Evolutionary conservation across 768 basidiomycete species (phyloP), one percentile per base, ranked within the genome.

Genomic region (Leccinum subtestaceum): DNA sequence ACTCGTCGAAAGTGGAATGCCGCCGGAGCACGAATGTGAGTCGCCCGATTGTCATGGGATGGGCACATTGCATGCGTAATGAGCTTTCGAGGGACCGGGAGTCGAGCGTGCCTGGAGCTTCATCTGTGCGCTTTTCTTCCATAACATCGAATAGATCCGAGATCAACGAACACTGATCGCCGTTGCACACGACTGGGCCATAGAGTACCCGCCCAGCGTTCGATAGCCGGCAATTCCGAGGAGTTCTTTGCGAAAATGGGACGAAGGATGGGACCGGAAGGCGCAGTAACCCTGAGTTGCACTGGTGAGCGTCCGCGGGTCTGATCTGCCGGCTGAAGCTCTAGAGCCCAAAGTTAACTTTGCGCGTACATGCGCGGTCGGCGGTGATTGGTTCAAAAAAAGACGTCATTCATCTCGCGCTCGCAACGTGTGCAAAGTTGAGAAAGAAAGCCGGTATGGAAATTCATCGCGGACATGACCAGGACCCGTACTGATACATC

Each of bases 341-440:
- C 34, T 8, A 21, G 11, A 4, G 32, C 43, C 12, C 21, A 52
- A 52, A 12, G 23, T 5, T 40, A n/a, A 53, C 53, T 15, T 55
- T 52, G 46, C 15, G n/a, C 12, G 13, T 17, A 5, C 38, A 9
- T 17, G 19, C 4, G 17, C 17, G n/a, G 23, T 17, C 54, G 49
- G 52, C 40, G 60, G 53, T 11, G 49, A 43, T 63, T 49, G 93
- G 93, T 5, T 93, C 93, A 1, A 93, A 95, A 70, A 95, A 95
- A 73, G 94, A 93, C 52, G 88, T 95, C 3, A 94, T 96, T 60
- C 90, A 93, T 70, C 86, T 95, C 52, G 91, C 93, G 2, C 84
- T 90, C 1, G 91, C 86, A 1, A 91, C 94, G 84, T 93, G 84
- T 66, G 90, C 92, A 3, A 82, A 85, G 47, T 78, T 87, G 34